Evolutionary conservation across 2,329 filamentous ascomycete genomes (phyloP), one percentile per base, ranked within the genome.

Genomic region (Ambrosiella xylebori): DNA sequence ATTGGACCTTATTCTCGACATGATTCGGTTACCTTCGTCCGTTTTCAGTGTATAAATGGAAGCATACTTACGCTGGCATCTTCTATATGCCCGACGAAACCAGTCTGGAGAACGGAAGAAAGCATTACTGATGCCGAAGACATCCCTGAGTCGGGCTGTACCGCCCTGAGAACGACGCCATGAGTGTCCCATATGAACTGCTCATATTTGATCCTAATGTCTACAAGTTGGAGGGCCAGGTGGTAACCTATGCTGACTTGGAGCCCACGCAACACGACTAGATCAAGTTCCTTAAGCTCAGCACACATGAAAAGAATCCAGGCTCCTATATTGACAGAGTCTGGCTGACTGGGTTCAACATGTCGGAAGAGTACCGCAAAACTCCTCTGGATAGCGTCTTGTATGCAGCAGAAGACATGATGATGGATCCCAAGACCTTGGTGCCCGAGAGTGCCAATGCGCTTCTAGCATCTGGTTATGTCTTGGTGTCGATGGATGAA

Each of bases 121-220:
- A 13, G 11, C 2, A 47, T 15, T 2, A 7, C n/a, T 8, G 11
- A 8, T 8, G 13, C 8, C 2, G 11, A 3, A 13, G 44, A 13
- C 71, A 74, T 50, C 75, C 78, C 0, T 82, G 78, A 77, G 61
- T 80, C 39, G 75, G 68, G 0, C 63, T 77, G 12, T 72, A 73
- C 59, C 72, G 78, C 9, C 72, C 74, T 0, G 63, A 67, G 3
- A 66, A 74, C n/a, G 27, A 27, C 27, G 27, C 27, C 27, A 27
- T 27, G 3, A 27, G 27, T 27, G 27, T 27, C 27, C 27, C 27
- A 27, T 27, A 27, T 27, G 27, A 27, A 27, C 27, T 27, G 1
- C 27, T 27, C 27, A 27, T 27, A 27, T 27, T 27, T 27, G 27
- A 27, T 27, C 27, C 27, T 27, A 3, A 27, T 27, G 27, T 3